Evolutionary conservation across 2,329 filamentous ascomycete genomes (phyloP), one percentile per base, ranked within the genome.

Genomic region (Fusarium chuoi): DNA sequence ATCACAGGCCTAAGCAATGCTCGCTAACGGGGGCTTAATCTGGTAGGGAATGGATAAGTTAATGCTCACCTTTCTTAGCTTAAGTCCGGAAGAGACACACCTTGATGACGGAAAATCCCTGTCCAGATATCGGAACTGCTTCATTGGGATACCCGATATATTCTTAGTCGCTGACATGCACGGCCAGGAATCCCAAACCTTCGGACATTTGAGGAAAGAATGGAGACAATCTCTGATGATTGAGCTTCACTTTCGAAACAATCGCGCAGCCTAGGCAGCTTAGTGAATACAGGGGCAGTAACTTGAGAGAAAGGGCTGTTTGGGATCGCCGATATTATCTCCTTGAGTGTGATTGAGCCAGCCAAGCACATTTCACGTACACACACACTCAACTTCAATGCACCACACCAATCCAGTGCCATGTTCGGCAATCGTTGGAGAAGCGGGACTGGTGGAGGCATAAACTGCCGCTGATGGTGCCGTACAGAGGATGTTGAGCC

Each of bases 391-490:
- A 41, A 24, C 62, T 68, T 65, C 60, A 33, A 65, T 64, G 49
- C 61, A 66, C 68, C 65, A 71, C 74, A 68, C 62, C 68, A 70
- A 61, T 69, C 66, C 54, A 77, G 64, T 66, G 67, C 68, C 75
- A 71, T 77, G 75, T 71, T 76, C 77, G 77, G 77, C 77, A 78
- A 77, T 78, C 77, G 77, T 78, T 78, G 72, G 74, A 78, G 77
- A 78, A 78, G 77, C 77, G 77, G 77, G 77, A 76, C 77, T 77
- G 62, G 71, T 75, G 76, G 76, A 68, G 66, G 58, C 58, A 65
- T 46, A 69, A 76, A 78, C 77, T 78, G 74, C 77, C 77, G 75
- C 69, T 78, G 75, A 69, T 65, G 76, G 73, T 75, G 68, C 75
- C 70, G 62, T 63, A 68, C 44, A 71, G 64, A 75, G 60, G 62